phyloP scores from a whole-genome alignment of 2,329 filamentous ascomycete species.

The Paraphoma sp. region DNA sequence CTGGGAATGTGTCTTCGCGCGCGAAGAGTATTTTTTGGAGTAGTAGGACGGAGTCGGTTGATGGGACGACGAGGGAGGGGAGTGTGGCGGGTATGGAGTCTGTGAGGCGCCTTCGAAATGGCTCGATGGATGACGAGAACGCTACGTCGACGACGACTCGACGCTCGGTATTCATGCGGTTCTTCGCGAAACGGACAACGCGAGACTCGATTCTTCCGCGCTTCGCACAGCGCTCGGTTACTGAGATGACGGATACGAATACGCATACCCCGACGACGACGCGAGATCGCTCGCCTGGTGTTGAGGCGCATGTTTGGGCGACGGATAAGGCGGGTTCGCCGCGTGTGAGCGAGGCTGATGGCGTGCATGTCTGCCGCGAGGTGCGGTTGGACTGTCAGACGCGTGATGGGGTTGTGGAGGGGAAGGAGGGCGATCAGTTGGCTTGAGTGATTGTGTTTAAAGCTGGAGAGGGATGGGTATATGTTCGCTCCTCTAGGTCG shows the following conservation, averaged over 20 bases:
- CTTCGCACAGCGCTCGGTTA: slow-evolving; percentile 13
- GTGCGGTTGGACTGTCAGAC: slow-evolving; percentile 24
- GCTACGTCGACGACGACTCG: slow-evolving; percentile 19
- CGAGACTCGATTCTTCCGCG: slow-evolving; percentile 22
- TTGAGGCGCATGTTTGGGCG: slow-evolving; percentile 35
- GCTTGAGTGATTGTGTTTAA: slow-evolving; percentile 3
- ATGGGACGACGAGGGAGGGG: slow-evolving; percentile 11
- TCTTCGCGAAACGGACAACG: too few relatives aligned
- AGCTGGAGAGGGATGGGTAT: too few relatives aligned
- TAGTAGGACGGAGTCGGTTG: slow-evolving; percentile 23
- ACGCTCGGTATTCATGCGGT: not conserved
- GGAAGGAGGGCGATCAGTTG: slow-evolving; percentile 11
- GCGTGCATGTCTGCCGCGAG: slow-evolving; percentile 36
- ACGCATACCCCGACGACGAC: slow-evolving; percentile 3
- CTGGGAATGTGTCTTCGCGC: slow-evolving; percentile 22
- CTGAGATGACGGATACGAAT: slow-evolving; percentile 2
- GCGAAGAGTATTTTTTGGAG: slow-evolving; percentile 31
- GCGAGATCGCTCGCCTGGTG: slow-evolving; percentile 8
- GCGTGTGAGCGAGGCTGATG: slow-evolving; percentile 6
- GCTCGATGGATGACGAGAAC: slow-evolving; percentile 11
- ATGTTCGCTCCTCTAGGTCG: too few relatives aligned
- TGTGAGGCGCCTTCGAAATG: slow-evolving; percentile 2
- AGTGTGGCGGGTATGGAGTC: not conserved
- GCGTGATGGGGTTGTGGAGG: slow-evolving; percentile 8
- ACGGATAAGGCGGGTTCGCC: slow-evolving; percentile 8